Base-by-base conservation (phyloP, 345 rosid species). In the Triadica sebifera region DNA sequence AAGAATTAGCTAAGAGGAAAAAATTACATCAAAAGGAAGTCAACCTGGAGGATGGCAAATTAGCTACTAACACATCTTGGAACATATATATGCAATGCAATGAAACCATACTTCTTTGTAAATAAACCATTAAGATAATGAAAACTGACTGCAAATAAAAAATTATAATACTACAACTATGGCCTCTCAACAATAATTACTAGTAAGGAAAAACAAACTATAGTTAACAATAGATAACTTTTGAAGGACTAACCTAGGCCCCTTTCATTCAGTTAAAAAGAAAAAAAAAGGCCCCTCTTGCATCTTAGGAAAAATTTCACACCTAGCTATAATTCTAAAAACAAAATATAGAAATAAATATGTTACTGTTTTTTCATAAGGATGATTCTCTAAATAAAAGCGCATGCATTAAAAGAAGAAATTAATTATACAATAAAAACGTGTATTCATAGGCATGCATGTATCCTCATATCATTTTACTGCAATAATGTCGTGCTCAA, bases 21-120 rank as follows among this genome's bases (percentile, higher is more conserved):
- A 22, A 66, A 47, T 16, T 6, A 47, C n/a, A 72, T 60, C 69
- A 29, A 61, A 39, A 34, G 34, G 24, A 60, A 52, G 74, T 47
- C 46, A 20, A 68, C 29, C 11, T 15, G 15, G 16, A 34, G 37
- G 49, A 72, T 20, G 49, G 38, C 22, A 78, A 3, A 39, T n/a
- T 24, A 46, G 47, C 62, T 46, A n/a, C 19, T 66, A 71, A 29
- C 51, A 71, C 59, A 53, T 38, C 52, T 39, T 16, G 1, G 13
- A 41, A 64, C 16, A 45, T 39, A 13, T 2, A 20, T 57, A 51
- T 19, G 67, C 39, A 62, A 51, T 19, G 67, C 39, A 62, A 69
- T 39, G 55, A 60, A 25, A 22, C 43, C 71, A 50, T 11, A 55
- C 20, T 49, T 50, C 13, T 22, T 25, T 3, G 45, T 13, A 50